Percentiles rank a stretch among this genome's conserved stretches.
Conservation (phyloP, 495 filamentous ascomycete species). For the Neurospora sp. region DNA sequence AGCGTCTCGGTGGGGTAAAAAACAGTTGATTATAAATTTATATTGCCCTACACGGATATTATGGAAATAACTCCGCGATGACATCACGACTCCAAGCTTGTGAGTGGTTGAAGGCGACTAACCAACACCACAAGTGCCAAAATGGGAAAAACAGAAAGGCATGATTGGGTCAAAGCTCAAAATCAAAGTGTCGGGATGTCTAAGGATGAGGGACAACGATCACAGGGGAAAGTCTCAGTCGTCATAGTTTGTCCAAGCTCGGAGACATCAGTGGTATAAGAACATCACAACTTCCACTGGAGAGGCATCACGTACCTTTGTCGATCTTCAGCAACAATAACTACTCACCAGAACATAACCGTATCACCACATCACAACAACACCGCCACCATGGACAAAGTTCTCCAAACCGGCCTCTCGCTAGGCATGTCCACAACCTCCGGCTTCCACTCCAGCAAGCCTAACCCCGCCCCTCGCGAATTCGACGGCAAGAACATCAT, state of each 20-base stretch:
- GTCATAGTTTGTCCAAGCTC: not conserved
- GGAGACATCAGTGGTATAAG: not conserved
- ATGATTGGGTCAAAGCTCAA: not conserved
- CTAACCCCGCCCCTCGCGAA: slow-evolving; percentile 15
- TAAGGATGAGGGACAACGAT: not conserved
- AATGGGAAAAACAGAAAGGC: not conserved
- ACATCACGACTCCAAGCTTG: not conserved
- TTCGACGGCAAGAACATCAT: slow-evolving; percentile 2
- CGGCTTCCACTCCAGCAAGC: slow-evolving; percentile 23
- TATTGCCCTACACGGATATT: not conserved
- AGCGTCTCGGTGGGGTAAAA: too few species aligned
- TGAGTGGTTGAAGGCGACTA: not conserved
- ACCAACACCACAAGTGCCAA: not conserved
- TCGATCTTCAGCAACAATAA: not conserved
- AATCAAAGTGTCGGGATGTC: not conserved
- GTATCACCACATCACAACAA: not conserved
- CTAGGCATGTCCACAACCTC: slow-evolving; percentile 28
- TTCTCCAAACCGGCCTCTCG: slow-evolving; percentile 29
- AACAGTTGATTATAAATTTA: too few species aligned
- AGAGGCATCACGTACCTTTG: not conserved
- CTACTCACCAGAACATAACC: not conserved
- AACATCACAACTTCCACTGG: not conserved
- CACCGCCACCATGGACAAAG: slow-evolving; percentile 2
- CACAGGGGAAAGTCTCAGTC: not conserved
- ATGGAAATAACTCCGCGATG: not conserved